Conservation (phyloP, 768 basidiomycete genomes). For the Xerocomus potaroensis region DNA sequence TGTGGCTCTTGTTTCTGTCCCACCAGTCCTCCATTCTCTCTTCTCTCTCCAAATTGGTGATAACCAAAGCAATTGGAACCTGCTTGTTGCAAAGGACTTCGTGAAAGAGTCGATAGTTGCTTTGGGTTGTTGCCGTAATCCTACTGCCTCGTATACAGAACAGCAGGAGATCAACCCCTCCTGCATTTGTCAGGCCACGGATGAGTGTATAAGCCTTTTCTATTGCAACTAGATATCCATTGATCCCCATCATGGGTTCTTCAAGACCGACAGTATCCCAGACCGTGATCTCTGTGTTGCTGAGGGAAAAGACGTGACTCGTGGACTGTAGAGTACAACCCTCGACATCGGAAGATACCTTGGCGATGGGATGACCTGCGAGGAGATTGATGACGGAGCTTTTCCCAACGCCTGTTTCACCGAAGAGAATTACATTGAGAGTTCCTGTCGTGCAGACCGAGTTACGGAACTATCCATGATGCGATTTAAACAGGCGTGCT, state of each 20-base stretch:
- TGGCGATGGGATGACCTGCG: constrained; percentile 25
- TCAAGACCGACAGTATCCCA: constrained; percentile 32
- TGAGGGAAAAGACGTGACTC: constrained; percentile 19
- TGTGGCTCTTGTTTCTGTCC: constrained; percentile 24
- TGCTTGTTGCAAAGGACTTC: constrained; percentile 36
- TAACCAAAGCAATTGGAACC: constrained; percentile 38
- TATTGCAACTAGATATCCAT: constrained; percentile 25
- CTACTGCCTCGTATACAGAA: constrained; percentile 36
- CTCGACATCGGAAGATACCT: constrained; percentile 29
- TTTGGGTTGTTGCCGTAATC: constrained; percentile 26
- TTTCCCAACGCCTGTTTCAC: constrained; percentile 35
- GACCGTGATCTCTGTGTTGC: constrained; percentile 11
- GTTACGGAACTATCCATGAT: neutral
- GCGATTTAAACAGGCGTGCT: constrained; percentile 1
- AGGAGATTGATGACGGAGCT: constrained; percentile 45
- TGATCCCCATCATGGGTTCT: constrained; percentile 27
- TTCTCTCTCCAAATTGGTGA: constrained; percentile 40
- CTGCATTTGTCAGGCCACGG: constrained; percentile 19
- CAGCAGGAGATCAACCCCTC: constrained; percentile 33
- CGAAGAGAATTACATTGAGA: constrained; percentile 30
- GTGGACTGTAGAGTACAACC: constrained; percentile 33
- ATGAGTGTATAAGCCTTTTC: constrained; percentile 28
- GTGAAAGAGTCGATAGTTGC: constrained; percentile 39
- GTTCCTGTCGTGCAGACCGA: constrained; percentile 2
- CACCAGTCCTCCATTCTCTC: constrained; percentile 35